Conservation (phyloP, 495 filamentous ascomycete species). For the Saxophila tyrrhenica region DNA sequence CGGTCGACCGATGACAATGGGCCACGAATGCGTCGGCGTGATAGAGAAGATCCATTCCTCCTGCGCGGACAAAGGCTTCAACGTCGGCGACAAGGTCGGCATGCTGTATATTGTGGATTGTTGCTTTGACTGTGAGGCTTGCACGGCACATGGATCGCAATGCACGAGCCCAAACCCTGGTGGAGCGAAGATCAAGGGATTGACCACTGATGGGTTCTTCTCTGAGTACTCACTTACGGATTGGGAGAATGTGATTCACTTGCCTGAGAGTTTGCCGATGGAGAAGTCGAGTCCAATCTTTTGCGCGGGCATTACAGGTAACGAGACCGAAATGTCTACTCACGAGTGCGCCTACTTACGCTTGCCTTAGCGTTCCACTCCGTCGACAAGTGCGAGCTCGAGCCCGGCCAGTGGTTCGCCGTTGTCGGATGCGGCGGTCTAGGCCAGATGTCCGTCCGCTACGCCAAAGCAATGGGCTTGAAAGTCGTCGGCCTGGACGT, state of each 20-base stretch:
- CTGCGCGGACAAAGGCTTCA: conserved; percentile 13
- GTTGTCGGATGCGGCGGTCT: conserved; percentile 10
- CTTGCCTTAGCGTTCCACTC: conserved; percentile 13
- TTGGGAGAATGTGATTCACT: conserved; percentile 14
- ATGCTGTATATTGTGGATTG: conserved; percentile 20
- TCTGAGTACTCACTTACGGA: conserved; percentile 23
- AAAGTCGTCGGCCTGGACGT: conserved; percentile 23
- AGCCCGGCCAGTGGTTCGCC: conserved; percentile 25
- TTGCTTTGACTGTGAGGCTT: conserved; percentile 23
- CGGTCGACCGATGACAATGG: conserved; percentile 2
- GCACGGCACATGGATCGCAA: background rate
- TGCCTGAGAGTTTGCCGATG: conserved; percentile 20
- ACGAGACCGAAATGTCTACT: too few species aligned
- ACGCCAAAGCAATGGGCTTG: conserved; percentile 25
- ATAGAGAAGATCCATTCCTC: conserved; percentile 14
- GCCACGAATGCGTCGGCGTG: conserved; percentile 20
- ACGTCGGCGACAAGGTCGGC: conserved; percentile 22
- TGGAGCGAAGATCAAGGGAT: conserved; percentile 23
- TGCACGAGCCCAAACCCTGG: conserved; percentile 12
- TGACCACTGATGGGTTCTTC: conserved; percentile 22
- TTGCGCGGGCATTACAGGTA: conserved; percentile 23
- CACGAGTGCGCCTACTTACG: background rate
- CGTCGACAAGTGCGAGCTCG: conserved; percentile 22
- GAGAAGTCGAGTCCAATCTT: conserved; percentile 21
- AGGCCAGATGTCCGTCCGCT: conserved; percentile 21